Base-by-base conservation (phyloP, 176 grass and related monocot species). In the Aegilops umbellulata region DNA sequence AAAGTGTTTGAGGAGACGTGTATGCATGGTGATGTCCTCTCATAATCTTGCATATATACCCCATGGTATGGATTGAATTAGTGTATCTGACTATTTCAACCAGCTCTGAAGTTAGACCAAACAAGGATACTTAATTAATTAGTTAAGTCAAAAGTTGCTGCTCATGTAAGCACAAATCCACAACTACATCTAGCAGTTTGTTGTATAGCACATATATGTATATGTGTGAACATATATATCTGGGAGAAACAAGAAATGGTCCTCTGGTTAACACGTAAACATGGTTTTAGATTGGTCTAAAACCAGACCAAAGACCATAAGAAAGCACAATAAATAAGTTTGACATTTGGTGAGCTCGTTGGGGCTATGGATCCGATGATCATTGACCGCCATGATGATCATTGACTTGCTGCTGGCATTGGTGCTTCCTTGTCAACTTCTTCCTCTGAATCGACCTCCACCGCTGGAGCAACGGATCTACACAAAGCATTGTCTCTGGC, bases 231-330 rank as follows among this genome's bases (percentile, higher is more conserved):
- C 42, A 46, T 63, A 77, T 39, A 46, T 63, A 77, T 39, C 17
- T 19, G 11, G 32, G 19, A 69, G 32, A 70, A 38, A 23, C 10
- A 10, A 70, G 32, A 38, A 10, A 38, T 39, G 34, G 67, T 39
- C 35, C 8, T n/a, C 67, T 70, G 4, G 34, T 13, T 32, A 70
- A 69, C 64, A 78, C 51, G 41, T 57, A 65, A 57, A 12, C 79
- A 83, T 72, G 88, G 23, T 32, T 84, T 89, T 80, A 74, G 17
- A 80, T 84, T 73, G 79, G 75, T 84, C 31, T 84, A 84, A 41
- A 41, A 73, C 57, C 5, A 23, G 34, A 13, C 20, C 7, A 4
- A 10, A 8, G 23, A 49, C 47, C 74, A n/a, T 11, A 57, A 0
- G 51, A 34, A 77, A 76, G 2, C n/a, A 19, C 0, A 62, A 6